Evolutionary conservation across 2,329 filamentous ascomycete genomes (phyloP).

Genomic region (Ceratocystis ficicola): DNA sequence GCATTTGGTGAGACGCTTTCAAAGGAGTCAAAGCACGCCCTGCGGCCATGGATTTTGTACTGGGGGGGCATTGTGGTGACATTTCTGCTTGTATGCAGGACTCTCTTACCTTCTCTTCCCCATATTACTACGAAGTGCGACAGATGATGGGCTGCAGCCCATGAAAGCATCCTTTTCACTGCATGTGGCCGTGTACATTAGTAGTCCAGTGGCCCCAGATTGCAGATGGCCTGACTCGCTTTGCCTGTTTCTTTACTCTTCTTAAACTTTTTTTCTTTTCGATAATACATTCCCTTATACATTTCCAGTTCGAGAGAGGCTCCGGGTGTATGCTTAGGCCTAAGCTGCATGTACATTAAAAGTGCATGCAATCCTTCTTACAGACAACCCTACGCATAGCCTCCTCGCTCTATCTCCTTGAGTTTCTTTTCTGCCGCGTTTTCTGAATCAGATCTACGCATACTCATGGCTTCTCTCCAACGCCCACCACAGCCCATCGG

Average conservation of each 20-base stretch:
- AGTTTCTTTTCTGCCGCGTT: background rate
- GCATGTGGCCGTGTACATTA: slow-evolving; percentile 2
- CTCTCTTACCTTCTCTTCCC: background rate
- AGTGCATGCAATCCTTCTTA: background rate
- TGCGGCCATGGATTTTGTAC: background rate
- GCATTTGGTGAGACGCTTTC: background rate
- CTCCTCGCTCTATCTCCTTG: background rate
- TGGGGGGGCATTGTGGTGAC: background rate
- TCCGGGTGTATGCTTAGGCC: background rate
- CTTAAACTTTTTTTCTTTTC: background rate
- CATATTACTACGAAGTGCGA: background rate
- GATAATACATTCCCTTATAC: background rate
- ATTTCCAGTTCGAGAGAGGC: background rate
- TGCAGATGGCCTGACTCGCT: background rate
- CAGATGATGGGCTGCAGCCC: background rate
- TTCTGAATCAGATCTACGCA: background rate
- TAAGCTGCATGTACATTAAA: slow-evolving; percentile 1
- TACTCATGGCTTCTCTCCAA: slow-evolving; percentile 4
- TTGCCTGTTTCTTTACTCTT: background rate
- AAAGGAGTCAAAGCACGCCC: background rate
- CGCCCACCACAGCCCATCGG: slow-evolving; percentile 32
- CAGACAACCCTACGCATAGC: background rate
- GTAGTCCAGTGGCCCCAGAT: background rate
- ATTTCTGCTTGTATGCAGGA: background rate
- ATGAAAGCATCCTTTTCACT: background rate